Conservation (phyloP, 192 early-diverging fungal species). For the Coemansia sp. region DNA sequence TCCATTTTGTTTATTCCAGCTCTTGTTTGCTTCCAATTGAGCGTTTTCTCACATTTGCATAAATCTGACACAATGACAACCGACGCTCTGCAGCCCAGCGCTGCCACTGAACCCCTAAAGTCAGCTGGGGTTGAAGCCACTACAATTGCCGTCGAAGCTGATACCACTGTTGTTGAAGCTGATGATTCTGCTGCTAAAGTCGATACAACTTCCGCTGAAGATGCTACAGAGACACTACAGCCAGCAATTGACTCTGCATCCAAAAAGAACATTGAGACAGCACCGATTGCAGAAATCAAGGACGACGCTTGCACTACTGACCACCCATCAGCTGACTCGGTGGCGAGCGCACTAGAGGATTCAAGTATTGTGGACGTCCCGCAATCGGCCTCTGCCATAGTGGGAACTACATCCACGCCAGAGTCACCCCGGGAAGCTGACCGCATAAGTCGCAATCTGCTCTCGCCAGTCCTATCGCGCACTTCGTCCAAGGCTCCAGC, state of each 20-base stretch:
- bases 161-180: not conserved
- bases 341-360: slow-evolving; percentile 10
- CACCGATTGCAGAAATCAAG: slow-evolving; percentile 1
- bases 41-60: not conserved
- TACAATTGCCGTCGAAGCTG: not conserved
- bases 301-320: not conserved
- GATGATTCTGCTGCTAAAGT: not conserved
- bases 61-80: not conserved
- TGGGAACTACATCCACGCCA: not conserved
- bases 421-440: not conserved
- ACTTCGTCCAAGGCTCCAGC: slow-evolving; percentile 23
- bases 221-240: not conserved
- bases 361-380: slow-evolving; percentile 4
- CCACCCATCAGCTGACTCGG: slow-evolving; percentile 1
- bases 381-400: not conserved
- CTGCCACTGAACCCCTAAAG: not conserved
- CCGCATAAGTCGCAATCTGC: not conserved
- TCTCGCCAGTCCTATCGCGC: slow-evolving; percentile 12
- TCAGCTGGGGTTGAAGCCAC: not conserved
- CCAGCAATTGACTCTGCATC: not conserved
- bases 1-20: not conserved
- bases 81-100: not conserved
- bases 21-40: not conserved
- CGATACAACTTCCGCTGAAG: not conserved
- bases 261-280: not conserved